Percentiles rank a stretch among this genome's conserved stretches.
Conservation (phyloP, 2,329 filamentous ascomycete species). For the Fusarium ambrosium region DNA sequence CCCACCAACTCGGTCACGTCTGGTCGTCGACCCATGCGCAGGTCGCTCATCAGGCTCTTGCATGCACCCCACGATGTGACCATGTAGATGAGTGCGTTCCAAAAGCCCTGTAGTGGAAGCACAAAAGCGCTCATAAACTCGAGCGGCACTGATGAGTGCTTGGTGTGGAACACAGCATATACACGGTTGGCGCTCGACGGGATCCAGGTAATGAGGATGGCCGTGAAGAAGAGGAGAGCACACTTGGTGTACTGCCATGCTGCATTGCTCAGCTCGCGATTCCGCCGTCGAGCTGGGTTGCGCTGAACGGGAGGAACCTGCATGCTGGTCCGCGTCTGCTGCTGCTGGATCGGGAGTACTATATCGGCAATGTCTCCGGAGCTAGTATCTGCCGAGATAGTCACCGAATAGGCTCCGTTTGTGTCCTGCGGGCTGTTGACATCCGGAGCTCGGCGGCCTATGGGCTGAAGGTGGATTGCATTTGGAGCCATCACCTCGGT, state of each 20-base stretch:
- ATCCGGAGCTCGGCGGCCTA: slow-evolving; percentile 38
- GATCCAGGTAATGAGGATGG: slow-evolving; percentile 80
- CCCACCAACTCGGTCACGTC: slow-evolving; percentile 53
- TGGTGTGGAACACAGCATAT: slow-evolving; percentile 73
- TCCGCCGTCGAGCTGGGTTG: slow-evolving; percentile 52
- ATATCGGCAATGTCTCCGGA: slow-evolving; percentile 42
- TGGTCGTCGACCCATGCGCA: slow-evolving; percentile 48
- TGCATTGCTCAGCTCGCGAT: slow-evolving; percentile 70
- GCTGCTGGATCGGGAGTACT: slow-evolving; percentile 45
- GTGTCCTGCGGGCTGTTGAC: slow-evolving; percentile 24
- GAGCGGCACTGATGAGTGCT: slow-evolving; percentile 67
- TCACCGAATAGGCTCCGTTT: slow-evolving; percentile 62
- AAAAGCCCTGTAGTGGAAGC: slow-evolving; percentile 85
- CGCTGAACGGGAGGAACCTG: slow-evolving; percentile 28
- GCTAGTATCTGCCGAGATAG: slow-evolving; percentile 58
- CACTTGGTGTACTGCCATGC: slow-evolving; percentile 80
- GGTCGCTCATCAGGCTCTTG: slow-evolving; percentile 60
- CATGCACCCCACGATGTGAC: slow-evolving; percentile 77
- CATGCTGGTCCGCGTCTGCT: slow-evolving; percentile 22
- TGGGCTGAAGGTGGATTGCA: slow-evolving; percentile 42
- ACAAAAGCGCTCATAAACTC: slow-evolving; percentile 81
- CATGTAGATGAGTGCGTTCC: slow-evolving; percentile 85
- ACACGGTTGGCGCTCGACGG: slow-evolving; percentile 83
- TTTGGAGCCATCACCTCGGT: slow-evolving; percentile 56
- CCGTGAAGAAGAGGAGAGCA: slow-evolving; percentile 78